Percentiles rank a stretch among this genome's conserved stretches.
These are phyloP conservation scores for Sporothrix globosa DNA, from an alignment of 2,329 filamentous ascomycete genomes.

Conservation along the genomic window DNA sequence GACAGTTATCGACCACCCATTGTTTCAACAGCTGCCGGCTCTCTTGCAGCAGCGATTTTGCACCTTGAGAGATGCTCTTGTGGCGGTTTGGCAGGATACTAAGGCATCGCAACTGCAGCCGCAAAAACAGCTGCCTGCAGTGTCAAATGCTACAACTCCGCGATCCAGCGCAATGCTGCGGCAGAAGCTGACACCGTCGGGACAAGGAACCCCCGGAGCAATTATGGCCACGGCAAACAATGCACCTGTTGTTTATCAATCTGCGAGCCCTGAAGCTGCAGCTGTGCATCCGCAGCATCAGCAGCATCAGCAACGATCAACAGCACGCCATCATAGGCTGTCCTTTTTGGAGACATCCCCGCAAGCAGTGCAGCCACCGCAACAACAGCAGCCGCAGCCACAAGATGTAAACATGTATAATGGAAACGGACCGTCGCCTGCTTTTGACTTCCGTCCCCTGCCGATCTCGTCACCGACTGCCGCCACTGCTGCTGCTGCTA, in stretches of 20 bases:
- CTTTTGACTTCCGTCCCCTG: constrained; percentile 15
- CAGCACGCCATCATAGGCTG: background rate
- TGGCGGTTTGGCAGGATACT: background rate
- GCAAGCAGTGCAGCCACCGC: background rate
- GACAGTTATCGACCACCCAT: background rate
- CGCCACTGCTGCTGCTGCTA: background rate
- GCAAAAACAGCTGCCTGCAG: background rate
- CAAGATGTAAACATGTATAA: constrained; percentile 3
- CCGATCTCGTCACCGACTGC: background rate
- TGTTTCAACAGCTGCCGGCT: constrained; percentile 1
- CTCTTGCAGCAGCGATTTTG: constrained; percentile 21
- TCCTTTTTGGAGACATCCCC: background rate
- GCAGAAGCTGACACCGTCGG: background rate
- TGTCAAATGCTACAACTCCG: background rate
- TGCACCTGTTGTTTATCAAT: background rate
- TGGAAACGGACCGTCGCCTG: background rate
- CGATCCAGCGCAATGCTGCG: background rate
- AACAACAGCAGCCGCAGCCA: background rate
- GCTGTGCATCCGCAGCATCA: background rate
- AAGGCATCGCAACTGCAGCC: background rate
- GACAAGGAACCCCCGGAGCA: background rate
- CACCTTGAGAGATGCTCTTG: background rate
- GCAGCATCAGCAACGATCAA: background rate
- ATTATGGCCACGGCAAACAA: background rate
- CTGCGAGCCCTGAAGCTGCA: constrained; percentile 10